Conservation (phyloP, 805 yeast species). For the Crinitomyces ghanaensis region DNA sequence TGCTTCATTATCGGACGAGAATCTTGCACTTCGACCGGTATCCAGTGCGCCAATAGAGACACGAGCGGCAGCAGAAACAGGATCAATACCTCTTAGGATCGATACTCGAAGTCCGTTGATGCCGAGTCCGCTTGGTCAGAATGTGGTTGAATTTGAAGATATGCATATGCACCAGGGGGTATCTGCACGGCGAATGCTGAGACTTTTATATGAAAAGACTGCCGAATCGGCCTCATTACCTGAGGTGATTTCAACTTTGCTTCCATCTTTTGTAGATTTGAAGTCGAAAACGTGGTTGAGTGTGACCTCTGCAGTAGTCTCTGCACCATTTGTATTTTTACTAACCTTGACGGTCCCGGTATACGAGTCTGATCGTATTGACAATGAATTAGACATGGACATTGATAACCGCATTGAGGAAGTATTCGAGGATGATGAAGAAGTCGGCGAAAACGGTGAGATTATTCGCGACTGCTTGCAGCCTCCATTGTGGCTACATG, state of each 20-base stretch:
- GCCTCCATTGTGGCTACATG: conserved; percentile 13
- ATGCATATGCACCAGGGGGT: too few relatives aligned
- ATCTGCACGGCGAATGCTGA: too few relatives aligned
- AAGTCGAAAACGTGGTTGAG: conserved; percentile 17
- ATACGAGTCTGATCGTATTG: conserved; percentile 13
- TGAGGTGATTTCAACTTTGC: conserved; percentile 12
- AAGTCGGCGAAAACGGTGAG: background rate
- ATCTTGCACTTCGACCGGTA: too few relatives aligned
- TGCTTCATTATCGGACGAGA: too few relatives aligned
- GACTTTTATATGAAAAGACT: too few relatives aligned
- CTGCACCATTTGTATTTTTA: conserved; percentile 24
- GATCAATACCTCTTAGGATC: too few relatives aligned
- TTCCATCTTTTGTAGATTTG: conserved; percentile 22
- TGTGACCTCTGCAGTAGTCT: conserved; percentile 18
- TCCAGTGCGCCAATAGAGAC: too few relatives aligned
- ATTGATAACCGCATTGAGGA: background rate
- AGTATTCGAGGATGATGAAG: background rate
- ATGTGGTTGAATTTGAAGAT: too few relatives aligned
- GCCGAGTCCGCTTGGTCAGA: too few relatives aligned
- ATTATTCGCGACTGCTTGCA: conserved; percentile 1
- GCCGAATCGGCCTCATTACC: background rate
- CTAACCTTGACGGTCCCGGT: conserved; percentile 26
- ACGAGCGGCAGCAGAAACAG: too few relatives aligned
- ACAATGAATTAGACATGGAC: conserved; percentile 2
- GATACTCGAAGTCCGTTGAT: too few relatives aligned